These are phyloP conservation scores for Acidomyces sp. DNA, from an alignment of 495 filamentous ascomycete genomes.

Conservation along the genomic window DNA sequence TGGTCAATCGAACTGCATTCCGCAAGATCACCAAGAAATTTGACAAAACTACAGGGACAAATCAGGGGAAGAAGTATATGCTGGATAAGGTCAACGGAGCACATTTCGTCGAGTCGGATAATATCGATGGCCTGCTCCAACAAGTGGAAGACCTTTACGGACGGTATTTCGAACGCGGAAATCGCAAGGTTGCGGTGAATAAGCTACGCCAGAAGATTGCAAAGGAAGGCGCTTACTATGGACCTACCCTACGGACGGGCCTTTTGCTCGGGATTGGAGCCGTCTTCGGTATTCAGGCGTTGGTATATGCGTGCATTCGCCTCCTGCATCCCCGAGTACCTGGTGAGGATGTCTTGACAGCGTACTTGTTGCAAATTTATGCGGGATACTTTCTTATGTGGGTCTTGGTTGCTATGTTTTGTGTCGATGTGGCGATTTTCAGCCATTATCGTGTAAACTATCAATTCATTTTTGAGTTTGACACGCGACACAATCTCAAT, in stretches of 20 bases:
- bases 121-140: conserved; percentile 61
- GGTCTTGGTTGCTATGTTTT: conserved; percentile 61
- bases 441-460: conserved; percentile 78
- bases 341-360: not conserved
- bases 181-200: conserved; percentile 75
- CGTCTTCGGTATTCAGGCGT: conserved; percentile 60
- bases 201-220: conserved; percentile 62
- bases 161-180: conserved; percentile 79
- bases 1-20: conserved; percentile 82
- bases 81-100: conserved; percentile 81
- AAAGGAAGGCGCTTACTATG: conserved; percentile 55
- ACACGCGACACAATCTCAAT: conserved; percentile 68
- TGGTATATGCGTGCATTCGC: conserved; percentile 48
- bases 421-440: conserved; percentile 71
- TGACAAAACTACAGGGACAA: conserved; percentile 55
- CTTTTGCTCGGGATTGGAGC: conserved; percentile 60
- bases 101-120: conserved; percentile 77
- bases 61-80: conserved; percentile 53
- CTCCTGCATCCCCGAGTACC: not conserved
- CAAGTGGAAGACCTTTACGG: conserved; percentile 82
- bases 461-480: conserved; percentile 91
- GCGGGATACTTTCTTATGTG: conserved; percentile 70
- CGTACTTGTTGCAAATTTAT: conserved; percentile 55
- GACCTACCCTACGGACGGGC: conserved; percentile 64
- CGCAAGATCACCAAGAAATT: conserved; percentile 99